Conservation (phyloP, 2,329 filamentous ascomycete species). For the Xylaria sp. region DNA sequence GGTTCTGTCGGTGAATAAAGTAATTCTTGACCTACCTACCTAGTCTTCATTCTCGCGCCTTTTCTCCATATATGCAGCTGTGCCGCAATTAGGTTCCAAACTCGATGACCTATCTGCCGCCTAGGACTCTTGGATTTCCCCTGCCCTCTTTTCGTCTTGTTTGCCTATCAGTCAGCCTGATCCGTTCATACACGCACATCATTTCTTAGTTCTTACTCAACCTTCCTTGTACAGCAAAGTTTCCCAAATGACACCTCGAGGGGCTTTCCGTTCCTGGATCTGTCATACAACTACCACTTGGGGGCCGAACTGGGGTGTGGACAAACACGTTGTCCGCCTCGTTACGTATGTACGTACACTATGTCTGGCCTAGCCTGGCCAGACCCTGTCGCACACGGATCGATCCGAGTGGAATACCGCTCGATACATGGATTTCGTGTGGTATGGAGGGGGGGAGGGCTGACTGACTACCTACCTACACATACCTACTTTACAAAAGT, state of each 20-base stretch:
- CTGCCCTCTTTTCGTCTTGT: constrained; percentile 22
- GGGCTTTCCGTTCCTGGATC: constrained; percentile 11
- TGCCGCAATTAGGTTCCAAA: constrained; percentile 27
- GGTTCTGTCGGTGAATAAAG: constrained; percentile 40
- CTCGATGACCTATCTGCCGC: constrained; percentile 13
- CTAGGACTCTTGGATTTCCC: constrained; percentile 27
- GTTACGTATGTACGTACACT: not conserved
- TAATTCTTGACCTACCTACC: constrained; percentile 35
- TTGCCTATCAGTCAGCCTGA: constrained; percentile 28
- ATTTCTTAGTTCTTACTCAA: constrained; percentile 2
- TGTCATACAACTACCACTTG: constrained; percentile 7
- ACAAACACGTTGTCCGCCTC: constrained; percentile 1
- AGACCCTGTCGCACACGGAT: constrained; percentile 12
- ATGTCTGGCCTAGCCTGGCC: not conserved
- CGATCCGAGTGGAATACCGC: constrained; percentile 22
- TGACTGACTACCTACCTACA: not conserved
- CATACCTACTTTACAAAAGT: not conserved
- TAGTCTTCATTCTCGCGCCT: not conserved
- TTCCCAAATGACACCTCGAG: not conserved
- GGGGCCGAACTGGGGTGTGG: constrained; percentile 12
- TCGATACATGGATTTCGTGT: constrained; percentile 12
- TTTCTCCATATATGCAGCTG: constrained; percentile 28
- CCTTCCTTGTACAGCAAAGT: constrained; percentile 4
- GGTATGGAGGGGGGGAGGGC: not conserved
- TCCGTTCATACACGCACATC: constrained; percentile 3